Evolutionary conservation across 1,284 basidiomycete genomes (phyloP).

Genomic region (Ganoderma resinaceum): DNA sequence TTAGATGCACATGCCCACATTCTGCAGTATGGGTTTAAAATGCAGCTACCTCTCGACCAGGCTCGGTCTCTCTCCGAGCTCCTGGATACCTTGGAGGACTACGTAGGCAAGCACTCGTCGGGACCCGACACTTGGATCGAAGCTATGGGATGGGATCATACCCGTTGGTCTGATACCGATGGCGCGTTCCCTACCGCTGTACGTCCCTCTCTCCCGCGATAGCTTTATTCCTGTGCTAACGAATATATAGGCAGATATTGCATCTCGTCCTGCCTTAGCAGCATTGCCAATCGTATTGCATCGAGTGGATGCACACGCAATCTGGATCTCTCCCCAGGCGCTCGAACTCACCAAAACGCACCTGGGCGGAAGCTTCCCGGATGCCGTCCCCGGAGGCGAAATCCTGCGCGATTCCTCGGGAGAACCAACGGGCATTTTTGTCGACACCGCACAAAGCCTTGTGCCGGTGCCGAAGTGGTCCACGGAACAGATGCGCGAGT

Average conservation of each 20-base stretch:
- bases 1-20: constrained; percentile 85
- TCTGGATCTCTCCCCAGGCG: constrained; percentile 82
- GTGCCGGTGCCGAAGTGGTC: constrained; percentile 72
- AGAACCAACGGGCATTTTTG: constrained; percentile 50
- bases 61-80: constrained; percentile 70
- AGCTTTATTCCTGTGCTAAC: constrained; percentile 52
- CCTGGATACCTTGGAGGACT: constrained; percentile 65
- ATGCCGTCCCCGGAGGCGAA: constrained; percentile 17
- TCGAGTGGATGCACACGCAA: constrained; percentile 84
- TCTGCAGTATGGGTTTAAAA: constrained; percentile 73
- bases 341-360: constrained; percentile 74
- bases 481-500: constrained; percentile 61
- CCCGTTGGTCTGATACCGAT: constrained; percentile 62
- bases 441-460: constrained; percentile 78
- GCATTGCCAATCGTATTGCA: constrained; percentile 73
- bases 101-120: constrained; percentile 59
- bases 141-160: constrained; percentile 96
- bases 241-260: constrained; percentile 56
- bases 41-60: constrained; percentile 67
- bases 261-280: constrained; percentile 67
- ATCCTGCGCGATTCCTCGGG: constrained; percentile 20
- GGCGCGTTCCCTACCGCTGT: constrained; percentile 83
- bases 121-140: constrained; percentile 75
- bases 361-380: constrained; percentile 60
- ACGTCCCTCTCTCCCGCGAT: constrained; percentile 32